Base-by-base conservation (phyloP, 306 rosid genomes). In the Lablab purpureus region DNA sequence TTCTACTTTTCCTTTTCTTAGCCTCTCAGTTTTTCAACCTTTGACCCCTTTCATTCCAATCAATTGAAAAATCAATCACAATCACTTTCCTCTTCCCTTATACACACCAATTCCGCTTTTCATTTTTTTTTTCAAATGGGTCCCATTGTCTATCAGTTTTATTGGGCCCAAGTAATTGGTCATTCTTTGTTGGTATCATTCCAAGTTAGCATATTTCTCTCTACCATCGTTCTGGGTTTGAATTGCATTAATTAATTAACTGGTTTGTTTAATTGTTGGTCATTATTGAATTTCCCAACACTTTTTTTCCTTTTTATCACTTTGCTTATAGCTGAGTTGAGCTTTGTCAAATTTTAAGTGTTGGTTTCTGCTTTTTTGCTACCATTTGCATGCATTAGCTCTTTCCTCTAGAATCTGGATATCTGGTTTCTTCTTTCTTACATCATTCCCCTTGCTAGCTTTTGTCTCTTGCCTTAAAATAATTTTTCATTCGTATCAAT, bases 371-470 rank as follows among this genome's bases (percentile, higher is more conserved):
- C 71, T 46, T 62, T 46, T 73, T 23, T 67, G 62, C 59, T 69
- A 8, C 59, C 43, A 50, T 78, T 68, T 83, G 32, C 56, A 43
- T 79, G 51, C 50, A 19, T 60, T 54, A 67, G 40, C 78, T 77
- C 25, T 41, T 23, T 79, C 40, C 74, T 72, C 58, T 73, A 14
- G 32, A 67, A 27, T 63, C 64, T 71, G 36, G 30, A 37, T 18
- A 52, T 49, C 36, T 47, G 21, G 45, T 54, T 49, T 69, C 37
- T 69, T 72, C 67, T 83, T 59, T 80, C 85, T 70, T 76, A 60
- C 83, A 36, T 82, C 79, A 71, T 87, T 46, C 45, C 76, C 63
- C 41, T 56, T 67, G 80, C 74, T 80, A 63, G 78, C 60, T 63
- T 83, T 84, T 87, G 86, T 75, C 86, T 70, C 49, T 71, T 60